Percentiles rank a stretch among this genome's conserved stretches.
These are phyloP conservation scores for Blastobotrys indianensis DNA, from an alignment of 1,139 yeast genomes.

Conservation along the genomic window DNA sequence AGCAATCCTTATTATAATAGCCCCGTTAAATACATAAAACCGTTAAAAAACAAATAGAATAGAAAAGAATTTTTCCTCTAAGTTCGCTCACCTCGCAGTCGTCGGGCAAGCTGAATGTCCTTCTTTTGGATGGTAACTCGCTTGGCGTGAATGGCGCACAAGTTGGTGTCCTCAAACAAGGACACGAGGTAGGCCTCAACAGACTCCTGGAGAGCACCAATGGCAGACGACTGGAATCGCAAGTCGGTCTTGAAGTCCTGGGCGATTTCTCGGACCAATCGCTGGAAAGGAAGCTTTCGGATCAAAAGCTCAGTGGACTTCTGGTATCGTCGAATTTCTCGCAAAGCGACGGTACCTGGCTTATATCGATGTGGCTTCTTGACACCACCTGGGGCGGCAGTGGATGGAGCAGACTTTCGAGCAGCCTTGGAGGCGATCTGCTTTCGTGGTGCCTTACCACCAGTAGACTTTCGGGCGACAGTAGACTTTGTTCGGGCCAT, in stretches of 20 bases:
- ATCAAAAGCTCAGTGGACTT: slow-evolving; percentile 93
- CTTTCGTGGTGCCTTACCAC: slow-evolving; percentile 99
- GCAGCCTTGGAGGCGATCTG: slow-evolving; percentile 99
- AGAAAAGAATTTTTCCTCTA: slow-evolving; percentile 7
- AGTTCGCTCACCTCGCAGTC: slow-evolving; percentile 79
- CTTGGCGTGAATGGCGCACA: slow-evolving; percentile 99
- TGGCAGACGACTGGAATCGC: slow-evolving; percentile 97
- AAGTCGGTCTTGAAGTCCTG: slow-evolving; percentile 97
- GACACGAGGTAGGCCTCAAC: slow-evolving; percentile 94
- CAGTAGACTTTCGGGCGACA: slow-evolving; percentile 94
- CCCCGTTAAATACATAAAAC: no score
- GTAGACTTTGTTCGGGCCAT: slow-evolving; percentile 99
- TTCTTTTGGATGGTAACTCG: slow-evolving; percentile 98
- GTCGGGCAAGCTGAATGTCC: slow-evolving; percentile 97
- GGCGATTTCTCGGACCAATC: slow-evolving; percentile 95
- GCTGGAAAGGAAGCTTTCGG: slow-evolving; percentile 97
- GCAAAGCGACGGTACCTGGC: slow-evolving; percentile 99
- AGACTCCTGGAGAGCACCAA: slow-evolving; percentile 98
- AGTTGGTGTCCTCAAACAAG: slow-evolving; percentile 91
- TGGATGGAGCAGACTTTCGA: slow-evolving; percentile 76
- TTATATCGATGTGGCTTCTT: slow-evolving; percentile 99
- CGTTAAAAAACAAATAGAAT: background rate
- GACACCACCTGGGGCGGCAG: slow-evolving; percentile 94
- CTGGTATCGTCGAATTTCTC: slow-evolving; percentile 99
- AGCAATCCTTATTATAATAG: no score